Conservation (phyloP, 495 filamentous ascomycete genomes). For the Aspergillus incahuasiensis region DNA sequence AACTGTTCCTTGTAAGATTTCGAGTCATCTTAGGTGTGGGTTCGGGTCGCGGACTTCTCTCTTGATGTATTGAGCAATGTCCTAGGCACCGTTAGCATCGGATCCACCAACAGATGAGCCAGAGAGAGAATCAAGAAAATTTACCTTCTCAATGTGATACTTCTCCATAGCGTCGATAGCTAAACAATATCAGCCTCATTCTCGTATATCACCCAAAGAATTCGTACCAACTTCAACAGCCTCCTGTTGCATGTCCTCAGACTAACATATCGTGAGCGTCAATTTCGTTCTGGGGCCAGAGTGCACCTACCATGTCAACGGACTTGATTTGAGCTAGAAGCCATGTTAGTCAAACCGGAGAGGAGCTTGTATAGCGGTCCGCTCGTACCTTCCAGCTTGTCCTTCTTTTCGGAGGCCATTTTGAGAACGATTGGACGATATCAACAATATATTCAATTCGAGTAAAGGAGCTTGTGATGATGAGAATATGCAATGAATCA, state of each 20-base stretch:
- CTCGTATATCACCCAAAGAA: constrained; percentile 1
- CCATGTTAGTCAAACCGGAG: constrained; percentile 26
- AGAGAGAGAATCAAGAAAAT: constrained; percentile 10
- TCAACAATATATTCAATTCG: neutral
- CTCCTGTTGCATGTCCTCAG: constrained; percentile 94
- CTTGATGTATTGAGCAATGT: constrained; percentile 97
- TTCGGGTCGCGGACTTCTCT: constrained; percentile 61
- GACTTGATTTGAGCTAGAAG: constrained; percentile 86
- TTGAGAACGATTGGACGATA: constrained; percentile 14
- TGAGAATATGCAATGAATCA: neutral
- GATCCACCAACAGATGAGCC: too few relatives aligned
- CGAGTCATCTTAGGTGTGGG: constrained; percentile 7
- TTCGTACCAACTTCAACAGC: constrained; percentile 85
- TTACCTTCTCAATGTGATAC: constrained; percentile 88
- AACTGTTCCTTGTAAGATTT: constrained; percentile 54
- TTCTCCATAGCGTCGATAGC: constrained; percentile 92
- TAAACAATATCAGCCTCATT: constrained; percentile 37
- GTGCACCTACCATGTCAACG: constrained; percentile 81
- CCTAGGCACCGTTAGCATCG: constrained; percentile 46
- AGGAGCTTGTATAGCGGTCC: neutral
- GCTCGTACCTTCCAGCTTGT: constrained; percentile 65
- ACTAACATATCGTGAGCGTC: constrained; percentile 48
- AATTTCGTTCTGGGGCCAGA: neutral
- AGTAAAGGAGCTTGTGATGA: neutral
- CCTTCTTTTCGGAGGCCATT: constrained; percentile 56